Evolutionary conservation across 495 filamentous ascomycete genomes (phyloP), one percentile per base, ranked within the genome.

Genomic region (Tuber indicum): DNA sequence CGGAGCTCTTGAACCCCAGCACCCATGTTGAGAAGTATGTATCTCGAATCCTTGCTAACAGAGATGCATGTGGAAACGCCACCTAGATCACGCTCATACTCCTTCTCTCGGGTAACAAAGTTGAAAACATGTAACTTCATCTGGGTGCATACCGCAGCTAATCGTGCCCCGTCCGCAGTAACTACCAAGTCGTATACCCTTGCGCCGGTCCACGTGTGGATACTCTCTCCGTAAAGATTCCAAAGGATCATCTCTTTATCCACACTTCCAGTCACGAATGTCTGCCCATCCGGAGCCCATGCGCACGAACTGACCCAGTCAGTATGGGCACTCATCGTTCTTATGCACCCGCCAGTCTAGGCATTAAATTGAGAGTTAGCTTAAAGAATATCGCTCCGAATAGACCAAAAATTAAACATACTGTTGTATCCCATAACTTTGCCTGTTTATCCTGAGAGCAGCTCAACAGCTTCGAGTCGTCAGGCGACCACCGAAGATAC

Each of bases 401-500:
- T 72, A 12, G 44, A 21, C 36, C 58, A 36, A 41, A 77, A 66
- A 43, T 43, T 46, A 49, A 73, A 83, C 89, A 86, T 87, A 96
- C 94, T 81, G 89, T 87, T 16, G 88, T 86, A 84, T 93, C 90
- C 93, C 93, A 98, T 76, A 98, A 84, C 76, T 90, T 89, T 12
- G 93, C 94, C 75, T 87, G 89, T 21, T 86, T 88, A 82, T 96
- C 93, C 81, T 89, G 87, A 10, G 90, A 91, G 82, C 94, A 97
- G 26, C 90, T 94, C 46, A 97, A 90, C 4, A 99, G 85, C 82
- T 91, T 92, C 1, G 88, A 87, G 84, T 96, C 92, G 86, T 98
- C 94, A 9, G 94, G 94, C 84, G 93, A 97, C 96, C 96, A 99
- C 6, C 92, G 87, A 5, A 96, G 84, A 79, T 94, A 92, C 66